These are phyloP conservation scores for Pelargonium nanum DNA, from an alignment of 345 rosid genomes.

Conservation along the genomic window DNA sequence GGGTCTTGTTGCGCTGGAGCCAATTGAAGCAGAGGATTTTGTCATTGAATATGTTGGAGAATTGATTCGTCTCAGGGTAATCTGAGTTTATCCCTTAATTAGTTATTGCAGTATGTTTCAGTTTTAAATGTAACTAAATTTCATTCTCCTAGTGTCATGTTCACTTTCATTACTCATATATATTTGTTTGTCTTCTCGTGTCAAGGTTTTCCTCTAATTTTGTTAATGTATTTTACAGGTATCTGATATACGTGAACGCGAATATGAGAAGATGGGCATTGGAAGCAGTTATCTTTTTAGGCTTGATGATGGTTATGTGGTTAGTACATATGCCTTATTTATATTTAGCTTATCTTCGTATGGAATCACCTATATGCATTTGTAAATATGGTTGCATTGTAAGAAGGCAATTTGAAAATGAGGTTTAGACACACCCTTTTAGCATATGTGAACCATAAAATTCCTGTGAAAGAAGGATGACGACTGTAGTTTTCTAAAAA, in stretches of 20 bases:
- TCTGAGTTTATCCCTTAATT: background rate
- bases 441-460: no score
- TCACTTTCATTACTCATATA: background rate
- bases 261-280: slow-evolving; percentile 98
- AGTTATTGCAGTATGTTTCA: background rate
- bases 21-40: slow-evolving; percentile 95
- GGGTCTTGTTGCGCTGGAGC: slow-evolving; percentile 94
- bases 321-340: slow-evolving; percentile 22
- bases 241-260: slow-evolving; percentile 88
- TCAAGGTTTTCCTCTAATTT: slow-evolving; percentile 4
- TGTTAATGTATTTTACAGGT: slow-evolving; percentile 40
- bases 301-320: slow-evolving; percentile 98
- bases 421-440: no score
- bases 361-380: background rate
- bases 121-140: background rate
- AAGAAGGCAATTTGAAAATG: background rate
- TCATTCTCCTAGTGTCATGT: slow-evolving; percentile 1
- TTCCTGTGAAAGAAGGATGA: no score
- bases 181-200: background rate
- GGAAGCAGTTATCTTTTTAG: slow-evolving; percentile 99
- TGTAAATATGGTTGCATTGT: background rate
- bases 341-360: background rate
- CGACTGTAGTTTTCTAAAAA: no score
- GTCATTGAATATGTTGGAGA: slow-evolving; percentile 98
- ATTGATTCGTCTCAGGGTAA: slow-evolving; percentile 82